Base-by-base conservation (phyloP, 371 early-diverging fungal genomes). In the Mucor piriformis region DNA sequence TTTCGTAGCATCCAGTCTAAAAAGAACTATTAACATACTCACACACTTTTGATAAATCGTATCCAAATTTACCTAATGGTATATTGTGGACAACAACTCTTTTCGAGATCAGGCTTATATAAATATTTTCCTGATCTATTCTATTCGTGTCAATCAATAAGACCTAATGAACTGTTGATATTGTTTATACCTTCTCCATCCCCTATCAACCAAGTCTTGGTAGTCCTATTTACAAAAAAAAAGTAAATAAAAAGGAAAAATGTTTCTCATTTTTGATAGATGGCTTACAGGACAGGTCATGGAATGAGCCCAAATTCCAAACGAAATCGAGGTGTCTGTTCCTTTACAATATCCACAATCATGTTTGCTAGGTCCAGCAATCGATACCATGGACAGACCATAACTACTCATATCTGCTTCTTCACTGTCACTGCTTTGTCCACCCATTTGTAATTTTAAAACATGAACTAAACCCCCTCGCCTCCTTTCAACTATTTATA, bases 31-130 rank as follows among this genome's bases (percentile, higher is more conserved):
- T n/a, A n/a, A n/a, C n/a, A n/a, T n/a, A n/a, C n/a, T n/a, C n/a
- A n/a, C n/a, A n/a, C n/a, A n/a, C n/a, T n/a, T n/a, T n/a, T n/a
- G n/a, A n/a, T n/a, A n/a, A n/a, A n/a, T n/a, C n/a, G n/a, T n/a
- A n/a, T n/a, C n/a, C n/a, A n/a, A n/a, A n/a, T n/a, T 8, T 51
- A 52, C 89, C 85, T 73, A 29, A 89, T 88, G 0, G 90, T 83
- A 59, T 89, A 89, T 47, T 84, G 87, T 1, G 87, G 85, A 61
- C 90, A 89, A 48, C 90, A 89, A 65, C 83, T 85, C 32, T 76
- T 71, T 32, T 73, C 61, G 16, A 87, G 62, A 42, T 83, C 75
- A 15, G 90, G 88, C 42, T 85, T 86, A 65, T 89, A 89, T 5
- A 84, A 43, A 52, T 86, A 86, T 10, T 61, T 54, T 2, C 90